Conservation (phyloP, 441 rosid genomes). For the Euphorbia celastroides region DNA sequence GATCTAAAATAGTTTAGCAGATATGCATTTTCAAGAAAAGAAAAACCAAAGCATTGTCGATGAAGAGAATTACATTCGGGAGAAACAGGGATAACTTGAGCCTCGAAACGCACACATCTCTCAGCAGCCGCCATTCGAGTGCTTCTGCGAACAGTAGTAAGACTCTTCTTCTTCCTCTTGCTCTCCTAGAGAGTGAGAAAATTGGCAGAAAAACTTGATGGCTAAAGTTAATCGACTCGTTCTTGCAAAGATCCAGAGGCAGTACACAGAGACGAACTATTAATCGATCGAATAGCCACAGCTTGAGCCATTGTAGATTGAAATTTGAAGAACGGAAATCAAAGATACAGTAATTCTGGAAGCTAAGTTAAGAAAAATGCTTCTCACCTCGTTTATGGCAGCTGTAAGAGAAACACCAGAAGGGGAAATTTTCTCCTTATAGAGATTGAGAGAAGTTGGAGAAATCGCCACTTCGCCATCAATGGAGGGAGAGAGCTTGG, state of each 20-base stretch:
- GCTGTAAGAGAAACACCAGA: constrained; percentile 5
- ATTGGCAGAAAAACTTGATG: constrained; percentile 45
- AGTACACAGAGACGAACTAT: constrained; percentile 34
- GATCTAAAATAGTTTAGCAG: neutral
- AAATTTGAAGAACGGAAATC: neutral
- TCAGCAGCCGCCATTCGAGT: constrained; percentile 33
- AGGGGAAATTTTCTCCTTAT: neutral
- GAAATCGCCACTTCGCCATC: constrained; percentile 39
- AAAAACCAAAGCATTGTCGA: constrained; percentile 4
- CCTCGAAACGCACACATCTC: constrained; percentile 49
- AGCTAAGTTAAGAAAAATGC: neutral
- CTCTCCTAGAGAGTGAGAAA: constrained; percentile 29
- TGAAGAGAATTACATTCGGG: constrained; percentile 33
- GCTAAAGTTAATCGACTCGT: constrained; percentile 45
- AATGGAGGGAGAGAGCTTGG: constrained; percentile 21
- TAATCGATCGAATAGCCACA: constrained; percentile 64
- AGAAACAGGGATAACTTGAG: constrained; percentile 68
- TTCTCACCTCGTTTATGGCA: neutral
- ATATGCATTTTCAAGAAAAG: neutral
- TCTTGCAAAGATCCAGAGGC: constrained; percentile 47
- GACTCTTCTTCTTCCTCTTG: constrained; percentile 17
- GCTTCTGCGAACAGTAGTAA: constrained; percentile 22
- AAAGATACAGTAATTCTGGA: neutral
- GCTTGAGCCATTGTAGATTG: constrained; percentile 59
- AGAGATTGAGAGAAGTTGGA: constrained; percentile 20